Evolutionary conservation across 148 eudicot species (phyloP).

Genomic region (Spergularia marina): DNA sequence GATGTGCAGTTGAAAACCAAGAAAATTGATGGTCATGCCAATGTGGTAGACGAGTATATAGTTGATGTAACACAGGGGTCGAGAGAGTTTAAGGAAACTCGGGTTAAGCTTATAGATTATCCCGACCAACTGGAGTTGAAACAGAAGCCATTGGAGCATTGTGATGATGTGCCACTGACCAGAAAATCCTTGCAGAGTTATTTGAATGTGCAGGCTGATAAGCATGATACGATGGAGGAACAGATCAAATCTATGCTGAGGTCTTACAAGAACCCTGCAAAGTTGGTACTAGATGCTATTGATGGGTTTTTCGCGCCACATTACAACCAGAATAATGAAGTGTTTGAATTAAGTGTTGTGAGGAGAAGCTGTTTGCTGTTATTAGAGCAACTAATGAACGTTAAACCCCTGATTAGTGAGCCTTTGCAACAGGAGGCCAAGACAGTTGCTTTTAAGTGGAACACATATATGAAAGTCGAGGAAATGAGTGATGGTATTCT

Average conservation of each 20-base stretch:
- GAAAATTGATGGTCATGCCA: too few relatives aligned
- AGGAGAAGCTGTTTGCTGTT: slow-evolving; percentile 12
- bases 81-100: too few relatives aligned
- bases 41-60: too few relatives aligned
- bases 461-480: background rate
- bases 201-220: slow-evolving; percentile 10
- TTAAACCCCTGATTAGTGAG: slow-evolving; percentile 7
- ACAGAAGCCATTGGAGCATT: background rate
- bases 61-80: too few relatives aligned
- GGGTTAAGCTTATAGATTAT: background rate
- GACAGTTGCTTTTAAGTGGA: slow-evolving; percentile 3
- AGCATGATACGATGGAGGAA: slow-evolving; percentile 7
- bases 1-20: too few relatives aligned
- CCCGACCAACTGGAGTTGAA: background rate
- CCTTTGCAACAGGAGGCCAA: slow-evolving; percentile 8
- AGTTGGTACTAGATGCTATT: slow-evolving; percentile 14
- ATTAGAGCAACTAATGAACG: slow-evolving; percentile 10
- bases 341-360: slow-evolving; percentile 1
- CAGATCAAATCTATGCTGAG: background rate
- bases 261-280: background rate
- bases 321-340: background rate
- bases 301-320: slow-evolving; percentile 10
- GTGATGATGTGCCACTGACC: background rate
- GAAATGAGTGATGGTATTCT: slow-evolving; percentile 7
- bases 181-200: slow-evolving; percentile 10